phyloP scores from a whole-genome alignment of 2,329 filamentous ascomycete genomes.

The Colletotrichum tofieldiae region DNA sequence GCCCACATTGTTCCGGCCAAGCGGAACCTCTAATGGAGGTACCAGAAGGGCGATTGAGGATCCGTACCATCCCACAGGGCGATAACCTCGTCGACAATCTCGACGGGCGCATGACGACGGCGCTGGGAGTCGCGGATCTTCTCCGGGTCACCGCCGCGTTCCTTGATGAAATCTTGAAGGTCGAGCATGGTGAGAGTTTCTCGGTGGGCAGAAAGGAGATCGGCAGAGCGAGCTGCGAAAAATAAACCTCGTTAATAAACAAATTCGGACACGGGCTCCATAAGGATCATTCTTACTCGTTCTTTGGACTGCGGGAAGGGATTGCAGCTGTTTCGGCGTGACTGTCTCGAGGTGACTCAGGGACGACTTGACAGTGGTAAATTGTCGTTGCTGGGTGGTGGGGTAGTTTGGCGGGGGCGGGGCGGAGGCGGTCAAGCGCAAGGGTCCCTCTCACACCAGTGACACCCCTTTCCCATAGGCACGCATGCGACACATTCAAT shows the following conservation, averaged over 20 bases:
- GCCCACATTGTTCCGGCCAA: conserved; percentile 9
- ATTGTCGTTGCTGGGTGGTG: conserved; percentile 41
- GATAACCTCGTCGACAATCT: conserved; percentile 92
- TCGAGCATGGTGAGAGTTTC: conserved; percentile 73
- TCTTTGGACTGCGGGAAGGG: conserved; percentile 21
- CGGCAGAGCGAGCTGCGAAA: conserved; percentile 12
- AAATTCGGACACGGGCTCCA: neutral
- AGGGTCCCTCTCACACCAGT: conserved; percentile 23
- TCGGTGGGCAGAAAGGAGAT: conserved; percentile 6
- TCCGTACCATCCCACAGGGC: conserved; percentile 70
- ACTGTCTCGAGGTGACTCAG: conserved; percentile 37
- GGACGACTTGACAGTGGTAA: conserved; percentile 37
- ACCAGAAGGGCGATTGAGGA: conserved; percentile 67
- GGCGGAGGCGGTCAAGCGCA: conserved; percentile 42
- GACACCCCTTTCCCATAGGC: conserved; percentile 6
- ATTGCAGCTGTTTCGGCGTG: conserved; percentile 20
- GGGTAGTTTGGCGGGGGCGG: conserved; percentile 43
- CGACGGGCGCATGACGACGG: conserved; percentile 83
- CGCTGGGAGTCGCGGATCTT: conserved; percentile 93
- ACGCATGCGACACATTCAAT: conserved; percentile 17
- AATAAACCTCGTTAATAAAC: neutral
- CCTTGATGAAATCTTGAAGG: conserved; percentile 83
- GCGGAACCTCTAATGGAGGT: conserved; percentile 66
- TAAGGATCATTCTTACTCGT: conserved; percentile 21
- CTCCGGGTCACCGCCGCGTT: conserved; percentile 92